Evolutionary conservation across 2,329 filamentous ascomycete genomes (phyloP).

Genomic region (Thermomyces lanuginosus): DNA sequence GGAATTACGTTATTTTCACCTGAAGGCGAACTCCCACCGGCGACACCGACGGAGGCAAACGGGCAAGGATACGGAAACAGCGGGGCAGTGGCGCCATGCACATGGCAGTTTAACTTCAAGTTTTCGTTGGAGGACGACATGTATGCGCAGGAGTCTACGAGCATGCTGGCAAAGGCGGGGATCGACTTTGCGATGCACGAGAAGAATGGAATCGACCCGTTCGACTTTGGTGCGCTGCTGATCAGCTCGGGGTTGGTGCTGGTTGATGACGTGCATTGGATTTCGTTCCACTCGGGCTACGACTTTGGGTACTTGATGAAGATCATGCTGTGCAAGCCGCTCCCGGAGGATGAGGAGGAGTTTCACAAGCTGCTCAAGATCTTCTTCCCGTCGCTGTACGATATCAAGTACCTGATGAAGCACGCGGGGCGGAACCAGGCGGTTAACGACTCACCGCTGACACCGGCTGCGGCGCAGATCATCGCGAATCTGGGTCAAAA

Average conservation of each 20-base stretch:
- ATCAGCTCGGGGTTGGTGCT: slow-evolving; percentile 86
- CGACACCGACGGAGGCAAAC: slow-evolving; percentile 42
- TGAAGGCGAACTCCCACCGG: slow-evolving; percentile 70
- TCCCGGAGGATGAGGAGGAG: slow-evolving; percentile 77
- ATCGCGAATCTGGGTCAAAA: slow-evolving; percentile 77
- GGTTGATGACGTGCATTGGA: slow-evolving; percentile 79
- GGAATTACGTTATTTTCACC: slow-evolving; percentile 86
- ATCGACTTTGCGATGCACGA: slow-evolving; percentile 78
- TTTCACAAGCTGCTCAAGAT: slow-evolving; percentile 80
- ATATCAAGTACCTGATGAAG: slow-evolving; percentile 96
- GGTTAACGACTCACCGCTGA: slow-evolving; percentile 45
- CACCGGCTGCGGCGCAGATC: slow-evolving; percentile 52
- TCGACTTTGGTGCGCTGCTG: slow-evolving; percentile 73
- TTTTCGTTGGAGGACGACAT: slow-evolving; percentile 92
- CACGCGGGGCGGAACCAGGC: slow-evolving; percentile 58
- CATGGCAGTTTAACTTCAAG: slow-evolving; percentile 98
- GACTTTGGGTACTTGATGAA: slow-evolving; percentile 97
- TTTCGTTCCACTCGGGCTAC: slow-evolving; percentile 94
- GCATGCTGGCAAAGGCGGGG: slow-evolving; percentile 77
- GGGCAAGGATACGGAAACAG: slow-evolving; percentile 36
- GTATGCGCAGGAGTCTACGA: slow-evolving; percentile 91
- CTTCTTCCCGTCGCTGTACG: slow-evolving; percentile 85
- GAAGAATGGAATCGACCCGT: slow-evolving; percentile 76
- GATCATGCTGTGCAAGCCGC: slow-evolving; percentile 62
- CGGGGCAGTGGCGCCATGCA: slow-evolving; percentile 54